Percentiles rank a stretch among this genome's conserved stretches.
phyloP scores from a whole-genome alignment of 2,329 filamentous ascomycete species.

The Cyphellophora europaea region DNA sequence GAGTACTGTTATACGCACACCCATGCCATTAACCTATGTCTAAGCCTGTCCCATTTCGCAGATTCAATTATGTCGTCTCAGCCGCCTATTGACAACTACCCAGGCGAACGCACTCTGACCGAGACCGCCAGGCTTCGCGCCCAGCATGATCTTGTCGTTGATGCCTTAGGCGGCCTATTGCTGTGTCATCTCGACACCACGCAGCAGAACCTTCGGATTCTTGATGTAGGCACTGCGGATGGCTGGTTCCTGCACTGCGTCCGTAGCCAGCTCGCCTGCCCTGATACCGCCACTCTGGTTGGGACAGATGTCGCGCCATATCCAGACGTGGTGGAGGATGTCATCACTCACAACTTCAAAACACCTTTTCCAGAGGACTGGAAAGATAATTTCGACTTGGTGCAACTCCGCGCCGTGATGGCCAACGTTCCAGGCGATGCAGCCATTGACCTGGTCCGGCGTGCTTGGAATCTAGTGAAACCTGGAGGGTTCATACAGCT shows the following conservation, averaged over 20 bases:
- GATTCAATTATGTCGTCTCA: background rate
- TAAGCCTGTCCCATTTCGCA: no score
- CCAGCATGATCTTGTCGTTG: conserved; percentile 2
- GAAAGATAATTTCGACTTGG: conserved; percentile 1
- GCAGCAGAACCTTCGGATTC: background rate
- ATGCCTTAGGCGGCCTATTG: conserved; percentile 1
- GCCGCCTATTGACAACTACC: conserved; percentile 1
- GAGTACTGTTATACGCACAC: no score
- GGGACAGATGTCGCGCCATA: conserved; percentile 3
- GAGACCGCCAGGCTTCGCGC: conserved; percentile 1
- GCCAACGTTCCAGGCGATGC: conserved; percentile 1
- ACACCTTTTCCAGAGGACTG: background rate
- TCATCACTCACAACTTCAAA: conserved; percentile 3
- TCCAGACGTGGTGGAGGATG: background rate
- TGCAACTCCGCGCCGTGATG: conserved; percentile 2
- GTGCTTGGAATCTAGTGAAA: background rate
- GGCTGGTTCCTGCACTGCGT: conserved; percentile 1
- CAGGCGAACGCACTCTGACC: background rate
- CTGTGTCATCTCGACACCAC: conserved; percentile 1
- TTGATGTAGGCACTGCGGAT: conserved; percentile 3
- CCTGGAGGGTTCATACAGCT: conserved; percentile 1
- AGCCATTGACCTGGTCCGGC: background rate
- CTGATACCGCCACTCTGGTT: conserved; percentile 2
- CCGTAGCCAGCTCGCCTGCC: conserved; percentile 1
- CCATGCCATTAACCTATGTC: no score